phyloP scores from a whole-genome alignment of 345 rosid species.

The Gossypium arboreum region DNA sequence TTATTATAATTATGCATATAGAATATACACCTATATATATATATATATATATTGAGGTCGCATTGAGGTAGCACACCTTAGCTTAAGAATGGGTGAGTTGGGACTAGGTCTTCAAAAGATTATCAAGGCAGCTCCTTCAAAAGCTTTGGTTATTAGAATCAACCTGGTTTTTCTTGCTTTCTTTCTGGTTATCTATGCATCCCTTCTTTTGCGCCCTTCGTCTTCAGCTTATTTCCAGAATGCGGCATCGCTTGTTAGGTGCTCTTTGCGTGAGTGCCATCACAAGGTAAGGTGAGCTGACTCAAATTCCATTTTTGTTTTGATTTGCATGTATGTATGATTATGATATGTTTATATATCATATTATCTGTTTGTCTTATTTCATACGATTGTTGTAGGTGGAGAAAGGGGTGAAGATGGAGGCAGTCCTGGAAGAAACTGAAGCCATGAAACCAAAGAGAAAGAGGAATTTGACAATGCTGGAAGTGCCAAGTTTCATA shows the following conservation, averaged over 20 bases:
- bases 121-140: constrained; percentile 58
- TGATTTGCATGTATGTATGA: background rate
- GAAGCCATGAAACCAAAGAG: constrained; percentile 11
- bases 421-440: constrained; percentile 44
- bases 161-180: constrained; percentile 57
- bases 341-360: background rate
- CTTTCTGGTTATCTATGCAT: constrained; percentile 51
- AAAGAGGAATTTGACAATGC: constrained; percentile 34
- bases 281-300: constrained; percentile 91
- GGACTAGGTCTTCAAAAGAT: constrained; percentile 34
- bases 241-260: constrained; percentile 62
- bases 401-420: constrained; percentile 59
- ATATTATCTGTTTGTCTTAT: background rate
- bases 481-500: constrained; percentile 64
- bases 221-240: constrained; percentile 53
- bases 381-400: constrained; percentile 25
- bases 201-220: constrained; percentile 62
- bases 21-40: constrained; percentile 6
- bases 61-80: constrained; percentile 13
- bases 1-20: background rate
- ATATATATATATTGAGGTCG: constrained; percentile 19
- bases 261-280: constrained; percentile 75
- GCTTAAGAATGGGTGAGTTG: constrained; percentile 35
- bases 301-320: background rate
- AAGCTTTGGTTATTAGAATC: constrained; percentile 56